Conservation (phyloP, 352 stramenopile species). For the Globisporangium nunn region DNA sequence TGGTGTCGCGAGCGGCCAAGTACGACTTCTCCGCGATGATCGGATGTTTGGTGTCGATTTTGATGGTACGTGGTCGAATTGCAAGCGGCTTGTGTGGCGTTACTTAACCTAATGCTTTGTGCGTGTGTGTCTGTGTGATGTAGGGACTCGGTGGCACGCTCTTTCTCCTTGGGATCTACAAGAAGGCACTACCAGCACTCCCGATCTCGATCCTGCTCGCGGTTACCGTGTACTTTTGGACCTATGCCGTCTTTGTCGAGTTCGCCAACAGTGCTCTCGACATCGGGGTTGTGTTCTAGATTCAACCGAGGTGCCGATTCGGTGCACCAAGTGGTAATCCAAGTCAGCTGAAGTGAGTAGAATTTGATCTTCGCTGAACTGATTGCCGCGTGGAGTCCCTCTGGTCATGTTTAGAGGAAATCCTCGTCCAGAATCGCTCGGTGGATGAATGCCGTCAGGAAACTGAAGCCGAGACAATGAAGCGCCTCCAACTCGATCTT, state of each 20-base stretch:
- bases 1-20: constrained; percentile 94
- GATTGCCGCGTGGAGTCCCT: neutral
- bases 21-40: constrained; percentile 95
- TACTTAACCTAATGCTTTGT: neutral
- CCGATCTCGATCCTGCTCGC: constrained; percentile 91
- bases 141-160: constrained; percentile 92
- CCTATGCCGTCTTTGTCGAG: constrained; percentile 60
- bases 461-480: constrained; percentile 70
- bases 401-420: constrained; percentile 21
- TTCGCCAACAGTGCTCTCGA: constrained; percentile 43
- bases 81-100: too few relatives aligned
- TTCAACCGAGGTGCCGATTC: neutral
- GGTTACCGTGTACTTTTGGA: constrained; percentile 78
- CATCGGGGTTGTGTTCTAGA: constrained; percentile 19
- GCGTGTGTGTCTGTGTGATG: constrained; percentile 2
- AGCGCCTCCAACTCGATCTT: constrained; percentile 84
- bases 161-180: constrained; percentile 93
- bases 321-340: neutral
- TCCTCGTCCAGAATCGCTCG: constrained; percentile 31
- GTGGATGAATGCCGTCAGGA: constrained; percentile 53
- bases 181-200: constrained; percentile 93
- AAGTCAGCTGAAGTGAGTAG: neutral
- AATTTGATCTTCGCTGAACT: neutral
- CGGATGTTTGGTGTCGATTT: constrained; percentile 88
- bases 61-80: constrained; percentile 62